Conservation (phyloP, 2,329 filamentous ascomycete genomes). For the Aureobasidium sp. region DNA sequence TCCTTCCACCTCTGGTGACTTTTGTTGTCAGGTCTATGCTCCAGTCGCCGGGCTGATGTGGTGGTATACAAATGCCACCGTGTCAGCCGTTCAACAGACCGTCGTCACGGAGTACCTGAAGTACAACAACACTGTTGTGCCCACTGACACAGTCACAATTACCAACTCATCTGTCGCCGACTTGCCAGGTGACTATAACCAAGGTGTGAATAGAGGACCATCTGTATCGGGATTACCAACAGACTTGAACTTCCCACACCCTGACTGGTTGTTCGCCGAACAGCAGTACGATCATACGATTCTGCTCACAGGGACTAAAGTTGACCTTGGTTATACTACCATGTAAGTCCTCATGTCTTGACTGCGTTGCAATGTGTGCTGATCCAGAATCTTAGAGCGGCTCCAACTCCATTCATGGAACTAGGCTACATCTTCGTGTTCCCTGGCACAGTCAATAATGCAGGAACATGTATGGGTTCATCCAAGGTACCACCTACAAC, state of each 20-base stretch:
- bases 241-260: background rate
- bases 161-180: background rate
- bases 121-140: background rate
- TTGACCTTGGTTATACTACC: background rate
- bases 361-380: background rate
- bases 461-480: background rate
- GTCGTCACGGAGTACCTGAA: background rate
- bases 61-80: background rate
- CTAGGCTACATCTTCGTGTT: background rate
- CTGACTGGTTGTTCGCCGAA: background rate
- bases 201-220: background rate
- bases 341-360: background rate
- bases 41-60: background rate
- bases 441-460: background rate
- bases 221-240: background rate
- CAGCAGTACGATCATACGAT: background rate
- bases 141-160: background rate
- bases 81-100: background rate
- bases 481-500: background rate
- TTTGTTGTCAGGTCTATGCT: background rate
- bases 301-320: background rate
- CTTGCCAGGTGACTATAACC: background rate
- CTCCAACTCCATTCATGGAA: background rate
- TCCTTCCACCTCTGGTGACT: background rate
- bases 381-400: background rate